A percentile compares a stretch with the other conserved stretches of the same genome.
phyloP scores from a whole-genome alignment of 441 rosid genomes.

The Metrosideros polymorpha region DNA sequence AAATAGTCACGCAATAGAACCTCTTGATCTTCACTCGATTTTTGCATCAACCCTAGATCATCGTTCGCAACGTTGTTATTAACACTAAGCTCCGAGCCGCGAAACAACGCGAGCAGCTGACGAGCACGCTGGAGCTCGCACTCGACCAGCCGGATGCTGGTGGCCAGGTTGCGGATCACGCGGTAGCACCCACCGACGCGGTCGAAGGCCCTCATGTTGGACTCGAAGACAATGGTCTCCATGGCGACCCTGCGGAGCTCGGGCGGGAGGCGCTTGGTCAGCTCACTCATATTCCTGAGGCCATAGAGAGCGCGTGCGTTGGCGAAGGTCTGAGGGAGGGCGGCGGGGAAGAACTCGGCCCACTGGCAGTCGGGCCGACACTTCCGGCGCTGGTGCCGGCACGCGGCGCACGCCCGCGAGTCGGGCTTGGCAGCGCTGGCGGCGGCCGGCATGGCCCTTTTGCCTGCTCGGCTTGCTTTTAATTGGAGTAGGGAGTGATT shows the following conservation, averaged over 20 bases:
- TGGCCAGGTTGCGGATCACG: not conserved
- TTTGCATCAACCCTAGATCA: not conserved
- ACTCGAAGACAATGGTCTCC: not conserved
- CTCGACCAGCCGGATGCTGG: not conserved
- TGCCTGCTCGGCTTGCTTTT: not conserved
- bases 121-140: not conserved
- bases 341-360: slow-evolving; percentile 9
- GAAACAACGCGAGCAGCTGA: not conserved
- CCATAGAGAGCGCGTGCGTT: slow-evolving; percentile 7
- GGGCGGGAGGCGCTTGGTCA: slow-evolving; percentile 1
- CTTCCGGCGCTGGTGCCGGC: slow-evolving; percentile 24
- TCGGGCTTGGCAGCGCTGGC: not conserved
- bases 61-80: not conserved
- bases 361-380: slow-evolving; percentile 11
- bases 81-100: not conserved
- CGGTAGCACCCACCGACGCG: slow-evolving; percentile 12
- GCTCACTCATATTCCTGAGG: slow-evolving; percentile 12
- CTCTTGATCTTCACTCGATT: not conserved
- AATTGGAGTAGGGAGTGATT: not conserved
- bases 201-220: slow-evolving; percentile 11
- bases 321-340: not conserved
- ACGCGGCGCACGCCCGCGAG: slow-evolving; percentile 22
- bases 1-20: not conserved
- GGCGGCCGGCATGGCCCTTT: not conserved
- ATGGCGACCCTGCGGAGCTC: not conserved